Evolutionary conservation across 2,329 filamentous ascomycete species (phyloP), one percentile per base, ranked within the genome.

Genomic region (Penicillium psychrosexuale): DNA sequence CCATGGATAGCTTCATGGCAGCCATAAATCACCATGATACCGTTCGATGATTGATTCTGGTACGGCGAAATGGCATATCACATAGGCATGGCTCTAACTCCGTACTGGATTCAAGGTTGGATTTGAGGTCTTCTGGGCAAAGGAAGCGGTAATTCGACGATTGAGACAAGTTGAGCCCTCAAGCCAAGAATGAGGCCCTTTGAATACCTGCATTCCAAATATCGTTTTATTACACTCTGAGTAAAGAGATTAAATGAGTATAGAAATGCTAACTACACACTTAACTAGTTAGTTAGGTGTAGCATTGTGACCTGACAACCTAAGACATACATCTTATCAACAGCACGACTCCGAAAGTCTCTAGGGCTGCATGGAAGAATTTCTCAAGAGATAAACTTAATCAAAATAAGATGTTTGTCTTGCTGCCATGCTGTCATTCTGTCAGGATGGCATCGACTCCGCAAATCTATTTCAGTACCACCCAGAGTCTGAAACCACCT

Each of bases 401-500:
- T 1, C 5, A 12, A 24, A n/a, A n/a, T 7, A 45, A 13, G 3
- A 33, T 11, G 11, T 30, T 22, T 44, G 8, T 22, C n/a, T 22
- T 12, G 33, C n/a, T 22, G 12, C 31, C 39, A 12, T 44, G 27
- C n/a, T 44, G 43, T 42, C 37, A 28, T 42, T 8, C 37, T 49
- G 24, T 36, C 38, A 51, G 33, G 12, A 19, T 50, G 34, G 15
- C 38, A 19, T 54, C 51, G 12, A 54, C 39, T 44, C 46, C 38
- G 27, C 46, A 37, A 42, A 42, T 53, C 28, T 15, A 40, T 53
- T 53, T 33, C 15, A 31, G 48, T 40, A 8, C 13, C 30, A 13
- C 33, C 38, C 38, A 40, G 13, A 22, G 24, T 47, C 8, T 33
- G 45, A 54, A 31, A 44, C 46, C 45, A 36, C 13, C 12, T 28